Evolutionary conservation across 192 early-diverging fungal genomes (phyloP).

Genomic region (Kickxella alabastrina): DNA sequence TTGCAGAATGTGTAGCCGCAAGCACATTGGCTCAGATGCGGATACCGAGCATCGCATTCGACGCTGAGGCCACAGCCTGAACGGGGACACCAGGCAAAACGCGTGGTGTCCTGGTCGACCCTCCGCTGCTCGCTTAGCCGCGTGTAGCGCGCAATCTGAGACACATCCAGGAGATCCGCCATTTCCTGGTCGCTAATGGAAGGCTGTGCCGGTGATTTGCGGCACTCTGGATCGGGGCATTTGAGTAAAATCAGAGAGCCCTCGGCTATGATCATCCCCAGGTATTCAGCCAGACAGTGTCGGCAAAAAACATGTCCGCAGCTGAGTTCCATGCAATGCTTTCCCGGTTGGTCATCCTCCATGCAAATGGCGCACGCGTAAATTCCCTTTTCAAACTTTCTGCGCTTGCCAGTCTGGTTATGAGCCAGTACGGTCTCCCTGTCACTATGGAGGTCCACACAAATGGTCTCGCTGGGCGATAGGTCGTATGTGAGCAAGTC

Average conservation of each 20-base stretch:
- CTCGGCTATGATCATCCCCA: conserved; percentile 17
- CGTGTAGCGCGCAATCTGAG: conserved; percentile 1
- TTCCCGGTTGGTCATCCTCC: conserved; percentile 26
- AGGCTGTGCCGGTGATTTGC: not conserved
- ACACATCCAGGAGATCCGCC: not conserved
- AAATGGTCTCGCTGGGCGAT: not conserved
- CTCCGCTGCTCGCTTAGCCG: conserved; percentile 10
- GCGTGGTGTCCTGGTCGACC: conserved; percentile 7
- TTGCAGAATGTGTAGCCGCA: conserved; percentile 26
- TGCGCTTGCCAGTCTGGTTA: not conserved
- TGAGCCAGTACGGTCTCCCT: not conserved
- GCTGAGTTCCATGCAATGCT: conserved; percentile 17
- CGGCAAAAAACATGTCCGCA: conserved; percentile 20
- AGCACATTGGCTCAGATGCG: conserved; percentile 6
- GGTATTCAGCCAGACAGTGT: conserved; percentile 12
- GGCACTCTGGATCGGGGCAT: conserved; percentile 15
- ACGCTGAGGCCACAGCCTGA: conserved; percentile 10
- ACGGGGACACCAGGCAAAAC: conserved; percentile 18
- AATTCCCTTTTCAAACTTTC: conserved; percentile 9
- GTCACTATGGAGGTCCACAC: not conserved
- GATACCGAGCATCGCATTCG: not conserved
- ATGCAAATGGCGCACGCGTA: conserved; percentile 22
- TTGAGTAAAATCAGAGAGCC: conserved; percentile 9
- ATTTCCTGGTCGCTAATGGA: not conserved
- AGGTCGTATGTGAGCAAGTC: conserved; percentile 7